Base-by-base conservation (phyloP, 371 early-diverging fungal species). In the Mortierella sp. region DNA sequence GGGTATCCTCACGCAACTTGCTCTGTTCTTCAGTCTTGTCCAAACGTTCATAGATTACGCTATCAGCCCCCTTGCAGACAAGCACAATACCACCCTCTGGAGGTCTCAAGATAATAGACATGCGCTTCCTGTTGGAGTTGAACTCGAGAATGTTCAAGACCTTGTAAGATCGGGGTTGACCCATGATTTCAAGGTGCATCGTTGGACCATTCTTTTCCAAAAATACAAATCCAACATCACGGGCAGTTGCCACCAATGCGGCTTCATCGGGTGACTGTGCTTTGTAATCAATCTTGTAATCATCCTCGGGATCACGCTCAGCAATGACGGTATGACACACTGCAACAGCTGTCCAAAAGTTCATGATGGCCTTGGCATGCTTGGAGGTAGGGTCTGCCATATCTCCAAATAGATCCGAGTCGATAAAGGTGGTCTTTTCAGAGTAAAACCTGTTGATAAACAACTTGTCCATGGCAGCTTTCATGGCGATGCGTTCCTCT, bases 11-110 rank as follows among this genome's bases (percentile, higher is more conserved):
- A 54, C 86, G 86, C 68, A 90, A 65, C 35, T 83, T 76, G 54
- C 89, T 86, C 75, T 93, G 90, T 26, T 85, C 88, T 10, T 68
- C 83, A 1, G 67, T 53, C 32, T 75, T 74, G 37, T 87, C 87
- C 19, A 98, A 84, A 19, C 97, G 89, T 60, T 93, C 93, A 76
- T 89, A 94, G 23, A 97, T 93, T 2, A 96, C 93, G 26, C 92
- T 92, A 80, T 99, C 99, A 15, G 99, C 98, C 19, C 99, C 99
- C 84, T 99, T 99, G 73, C 93, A 93, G 35, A 96, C 86, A 35
- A 99, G 83, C 8, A 95, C 85, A 37, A 97, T 94, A 29, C 92
- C 89, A 28, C 90, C 89, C 51, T 91, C 92, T 0, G 85, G 83
- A 1, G 91, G 89, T 40, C 88, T 76, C 61, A 93, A 74, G 47